A percentile compares a stretch with the other conserved stretches of the same genome.
Evolutionary conservation across 495 filamentous ascomycete species (phyloP).

Genomic region (Rhypophila decipiens): DNA sequence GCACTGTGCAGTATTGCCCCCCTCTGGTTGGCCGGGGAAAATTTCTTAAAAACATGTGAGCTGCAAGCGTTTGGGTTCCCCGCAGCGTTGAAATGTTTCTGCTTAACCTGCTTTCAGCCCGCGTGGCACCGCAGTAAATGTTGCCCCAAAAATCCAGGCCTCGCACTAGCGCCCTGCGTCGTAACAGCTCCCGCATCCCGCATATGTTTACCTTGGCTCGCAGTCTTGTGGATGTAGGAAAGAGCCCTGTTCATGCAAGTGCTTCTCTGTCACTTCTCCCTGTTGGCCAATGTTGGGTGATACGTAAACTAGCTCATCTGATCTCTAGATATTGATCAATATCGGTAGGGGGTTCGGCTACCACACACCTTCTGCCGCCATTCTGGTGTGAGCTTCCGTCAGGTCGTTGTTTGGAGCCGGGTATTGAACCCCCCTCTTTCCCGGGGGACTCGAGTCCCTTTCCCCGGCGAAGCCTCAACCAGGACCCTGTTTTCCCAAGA

Average conservation of each 20-base stretch:
- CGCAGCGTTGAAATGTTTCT: constrained; percentile 3
- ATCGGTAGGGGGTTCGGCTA: not conserved
- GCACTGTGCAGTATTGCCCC: constrained; percentile 16
- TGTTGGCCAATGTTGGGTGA: not conserved
- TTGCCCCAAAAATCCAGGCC: not conserved
- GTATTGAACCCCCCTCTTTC: constrained; percentile 6
- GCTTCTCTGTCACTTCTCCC: constrained; percentile 6
- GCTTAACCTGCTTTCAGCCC: constrained; percentile 4
- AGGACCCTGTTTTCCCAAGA: too few relatives aligned
- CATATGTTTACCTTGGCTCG: constrained; percentile 5
- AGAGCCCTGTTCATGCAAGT: constrained; percentile 16
- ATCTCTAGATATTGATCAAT: constrained; percentile 7
- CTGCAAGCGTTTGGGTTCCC: constrained; percentile 7
- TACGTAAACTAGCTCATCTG: not conserved
- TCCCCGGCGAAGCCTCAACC: not conserved
- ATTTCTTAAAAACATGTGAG: constrained; percentile 26
- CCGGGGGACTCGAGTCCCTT: not conserved
- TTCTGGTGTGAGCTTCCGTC: constrained; percentile 22
- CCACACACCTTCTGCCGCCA: constrained; percentile 23
- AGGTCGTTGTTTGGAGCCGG: constrained; percentile 8
- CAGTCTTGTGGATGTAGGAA: not conserved
- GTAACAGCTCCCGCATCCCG: too few relatives aligned
- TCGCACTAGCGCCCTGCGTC: not conserved
- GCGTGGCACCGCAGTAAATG: constrained; percentile 6
- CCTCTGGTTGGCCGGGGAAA: too few relatives aligned